Base-by-base conservation (phyloP, 768 basidiomycete genomes). In the Xanthoconium stramineum region DNA sequence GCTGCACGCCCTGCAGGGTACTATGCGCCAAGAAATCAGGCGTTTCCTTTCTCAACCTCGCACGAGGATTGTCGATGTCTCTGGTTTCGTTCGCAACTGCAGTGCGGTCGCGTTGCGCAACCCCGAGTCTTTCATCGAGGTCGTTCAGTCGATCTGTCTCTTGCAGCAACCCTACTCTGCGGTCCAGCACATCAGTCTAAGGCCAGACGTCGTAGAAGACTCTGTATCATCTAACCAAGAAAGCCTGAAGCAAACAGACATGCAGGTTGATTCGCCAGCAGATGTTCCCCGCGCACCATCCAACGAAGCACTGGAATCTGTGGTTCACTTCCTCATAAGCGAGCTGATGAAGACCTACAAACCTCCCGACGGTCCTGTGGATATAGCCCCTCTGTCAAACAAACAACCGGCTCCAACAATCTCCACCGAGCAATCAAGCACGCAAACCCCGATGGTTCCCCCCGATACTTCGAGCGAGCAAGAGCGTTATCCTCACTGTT, bases 1-100 rank as follows among this genome's bases (percentile, higher is more conserved):
- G 60, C 64, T 78, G 3, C 66, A 74, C 3, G 80, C 79, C 9
- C 69, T 98, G 42, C 80, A 83, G 53, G 76, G 75, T 11, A 78
- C 91, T 62, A 94, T 99, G 84, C 82, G 82, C 24, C 85, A 89
- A 59, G 88, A 92, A 56, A 80, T 98, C 65, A 88, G 84, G 62
- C 82, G 86, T 3, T 94, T 88, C 75, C 86, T 97, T 64, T 73
- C 80, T 5, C 85, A 88, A 58, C 80, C 89, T 33, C 85, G 91
- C 33, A 80, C 83, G 13, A 83, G 82, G 46, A 69, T 80, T 19
- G 79, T 85, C 24, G 96, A 97, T 59, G 75, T 89, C 35, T 72
- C 75, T 24, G 80, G 80, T 55, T 97, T 87, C 71, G 80, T 95
- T 52, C 86, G 87, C 30, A 84, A 82, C 61, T 87, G 88, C 66